Conservation (phyloP, 306 rosid species). For the Corylus heterophylla region DNA sequence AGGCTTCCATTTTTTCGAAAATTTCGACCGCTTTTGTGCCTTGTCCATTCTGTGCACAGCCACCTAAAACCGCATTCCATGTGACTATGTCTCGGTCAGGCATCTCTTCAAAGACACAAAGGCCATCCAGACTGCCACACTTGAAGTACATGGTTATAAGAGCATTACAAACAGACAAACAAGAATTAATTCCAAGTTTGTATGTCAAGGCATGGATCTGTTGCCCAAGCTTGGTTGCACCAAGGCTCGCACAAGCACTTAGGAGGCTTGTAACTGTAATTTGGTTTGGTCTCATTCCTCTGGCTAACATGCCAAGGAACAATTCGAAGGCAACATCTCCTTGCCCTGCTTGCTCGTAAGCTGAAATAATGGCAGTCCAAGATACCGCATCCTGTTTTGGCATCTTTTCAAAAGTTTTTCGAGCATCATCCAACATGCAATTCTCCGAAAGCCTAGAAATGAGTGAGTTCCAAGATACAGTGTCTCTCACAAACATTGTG, state of each 20-base stretch:
- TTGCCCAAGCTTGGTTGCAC: slow-evolving; percentile 31
- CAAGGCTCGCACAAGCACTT: slow-evolving; percentile 31
- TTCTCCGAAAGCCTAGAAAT: slow-evolving; percentile 26
- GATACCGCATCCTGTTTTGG: slow-evolving; percentile 38
- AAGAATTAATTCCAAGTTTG: slow-evolving; percentile 36
- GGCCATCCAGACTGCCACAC: slow-evolving; percentile 37
- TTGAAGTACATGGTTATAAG: slow-evolving; percentile 41
- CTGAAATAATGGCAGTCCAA: slow-evolving; percentile 39
- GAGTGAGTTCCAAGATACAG: slow-evolving; percentile 33
- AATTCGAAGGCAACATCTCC: slow-evolving; percentile 28
- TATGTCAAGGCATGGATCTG: slow-evolving; percentile 28
- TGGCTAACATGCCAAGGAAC: slow-evolving; percentile 32
- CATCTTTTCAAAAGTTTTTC: slow-evolving; percentile 33
- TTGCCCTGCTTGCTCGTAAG: slow-evolving; percentile 32
- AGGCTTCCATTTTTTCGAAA: slow-evolving; percentile 33
- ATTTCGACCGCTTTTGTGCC: slow-evolving; percentile 28
- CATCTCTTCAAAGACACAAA: slow-evolving; percentile 32
- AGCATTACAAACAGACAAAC: slow-evolving; percentile 32
- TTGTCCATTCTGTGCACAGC: slow-evolving; percentile 34
- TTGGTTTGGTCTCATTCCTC: slow-evolving; percentile 27
- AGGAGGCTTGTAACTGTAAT: slow-evolving; percentile 28
- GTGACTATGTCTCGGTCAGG: slow-evolving; percentile 25
- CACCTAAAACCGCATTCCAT: slow-evolving; percentile 44
- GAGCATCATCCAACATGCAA: slow-evolving; percentile 27
- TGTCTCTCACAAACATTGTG: slow-evolving; percentile 24